Base-by-base conservation (phyloP, 108 stramenopile species). In the Pseudonitzschia pungens region DNA sequence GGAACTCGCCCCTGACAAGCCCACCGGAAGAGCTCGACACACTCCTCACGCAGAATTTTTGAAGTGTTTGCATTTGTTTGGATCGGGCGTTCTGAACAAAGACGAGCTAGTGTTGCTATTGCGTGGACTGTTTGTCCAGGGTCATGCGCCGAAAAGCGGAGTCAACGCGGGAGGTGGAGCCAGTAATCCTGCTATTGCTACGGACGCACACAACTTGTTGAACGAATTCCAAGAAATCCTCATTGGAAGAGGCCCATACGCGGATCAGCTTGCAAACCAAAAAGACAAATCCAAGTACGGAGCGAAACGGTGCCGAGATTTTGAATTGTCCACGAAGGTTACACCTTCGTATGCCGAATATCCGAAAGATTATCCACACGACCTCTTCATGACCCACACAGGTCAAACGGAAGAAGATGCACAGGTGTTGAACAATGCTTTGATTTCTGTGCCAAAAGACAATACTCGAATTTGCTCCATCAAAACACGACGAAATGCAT, bases 41-140 rank as follows among this genome's bases (percentile, higher is more conserved):
- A 92, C 94, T 32, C 94, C 94, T 20, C 86, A 92, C 55, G 68
- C 83, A 44, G 97, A 98, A 79, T 98, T 99, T 71, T 75, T 97
- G 56, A 97, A 97, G 77, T 87, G 88, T 52, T 65, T 97, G 43
- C 94, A 95, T 71, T 76, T 97, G 55, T 96, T 86, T 77, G 94
- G 90, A 20, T 75, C 87, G 4, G 95, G 95, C 24, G 80, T 97
- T 20, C 59, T 99, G 56, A 90, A 82, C 64, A 91, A 88, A 72
- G 93, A 96, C 12, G 98, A 98, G 78, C 77, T 98, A 33, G 68
- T 96, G n/a, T 71, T 83, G 65, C 72, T 99, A 26, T 76, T 96
- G 11, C 70, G 85, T 6, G 93, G 94, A 50, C 81, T 99, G 24
- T 88, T 99, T 45, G 85, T 89, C 51, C 88, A 95, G 66, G 89